These are phyloP conservation scores for Lojkania enalia DNA, from an alignment of 2,329 filamentous ascomycete species.

Conservation along the genomic window DNA sequence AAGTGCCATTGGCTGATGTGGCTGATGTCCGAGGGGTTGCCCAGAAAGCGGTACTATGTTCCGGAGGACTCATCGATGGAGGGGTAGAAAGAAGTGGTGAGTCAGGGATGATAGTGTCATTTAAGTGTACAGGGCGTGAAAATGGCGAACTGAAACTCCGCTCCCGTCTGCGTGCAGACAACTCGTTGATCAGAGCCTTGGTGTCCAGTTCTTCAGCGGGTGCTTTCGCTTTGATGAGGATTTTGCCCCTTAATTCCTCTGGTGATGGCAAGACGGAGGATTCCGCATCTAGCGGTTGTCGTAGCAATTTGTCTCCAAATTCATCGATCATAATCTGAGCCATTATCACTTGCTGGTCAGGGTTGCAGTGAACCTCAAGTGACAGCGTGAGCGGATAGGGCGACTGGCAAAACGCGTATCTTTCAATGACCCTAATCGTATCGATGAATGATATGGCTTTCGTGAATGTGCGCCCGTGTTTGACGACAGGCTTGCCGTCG, in stretches of 20 bases:
- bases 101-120: constrained; percentile 57
- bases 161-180: constrained; percentile 46
- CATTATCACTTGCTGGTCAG: constrained; percentile 83
- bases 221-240: constrained; percentile 94
- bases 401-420: constrained; percentile 89
- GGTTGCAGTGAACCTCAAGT: constrained; percentile 90
- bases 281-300: constrained; percentile 71
- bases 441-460: constrained; percentile 87
- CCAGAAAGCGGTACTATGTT: constrained; percentile 51
- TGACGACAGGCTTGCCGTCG: constrained; percentile 84
- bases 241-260: constrained; percentile 78
- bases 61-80: constrained; percentile 57
- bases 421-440: constrained; percentile 89
- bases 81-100: constrained; percentile 57
- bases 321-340: constrained; percentile 83
- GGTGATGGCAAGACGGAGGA: constrained; percentile 77
- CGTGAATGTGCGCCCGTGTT: constrained; percentile 87
- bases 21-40: constrained; percentile 58
- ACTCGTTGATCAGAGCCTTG: constrained; percentile 41
- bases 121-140: constrained; percentile 63
- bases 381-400: constrained; percentile 90
- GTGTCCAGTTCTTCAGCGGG: constrained; percentile 57
- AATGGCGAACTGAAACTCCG: constrained; percentile 80
- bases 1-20: constrained; percentile 59
- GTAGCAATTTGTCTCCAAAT: constrained; percentile 79